Conservation (phyloP, 192 early-diverging fungal genomes). For the Phlyctochytrium arcticum region DNA sequence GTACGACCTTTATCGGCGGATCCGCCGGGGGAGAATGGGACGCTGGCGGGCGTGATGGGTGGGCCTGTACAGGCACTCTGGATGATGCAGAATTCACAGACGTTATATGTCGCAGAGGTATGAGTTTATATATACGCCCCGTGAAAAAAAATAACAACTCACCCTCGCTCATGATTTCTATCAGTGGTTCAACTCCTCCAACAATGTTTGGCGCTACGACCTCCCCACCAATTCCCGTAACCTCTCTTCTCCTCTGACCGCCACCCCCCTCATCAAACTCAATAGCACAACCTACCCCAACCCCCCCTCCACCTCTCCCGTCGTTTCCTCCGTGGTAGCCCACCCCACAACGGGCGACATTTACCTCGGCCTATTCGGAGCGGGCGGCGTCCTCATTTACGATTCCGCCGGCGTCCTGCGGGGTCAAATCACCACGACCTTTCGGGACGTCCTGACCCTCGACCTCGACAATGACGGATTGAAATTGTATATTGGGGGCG, state of each 20-base stretch:
- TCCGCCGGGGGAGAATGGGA: constrained; percentile 3
- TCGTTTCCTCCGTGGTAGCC: constrained; percentile 7
- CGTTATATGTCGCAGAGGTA: constrained; percentile 16
- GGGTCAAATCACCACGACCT: constrained; percentile 19
- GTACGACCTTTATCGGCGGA: constrained; percentile 9
- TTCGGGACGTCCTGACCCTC: constrained; percentile 15
- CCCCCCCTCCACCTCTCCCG: constrained; percentile 12
- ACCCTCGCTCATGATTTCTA: too few species aligned
- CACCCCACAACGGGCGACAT: constrained; percentile 16
- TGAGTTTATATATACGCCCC: too few species aligned
- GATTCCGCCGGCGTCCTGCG: constrained; percentile 3
- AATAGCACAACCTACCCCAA: constrained; percentile 11
- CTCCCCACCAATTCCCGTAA: not conserved
- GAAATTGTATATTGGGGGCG: constrained; percentile 9
- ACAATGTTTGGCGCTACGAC: constrained; percentile 15
- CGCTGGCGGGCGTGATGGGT: not conserved
- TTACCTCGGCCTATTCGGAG: constrained; percentile 14
- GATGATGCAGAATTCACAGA: constrained; percentile 10
- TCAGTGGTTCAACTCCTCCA: constrained; percentile 20
- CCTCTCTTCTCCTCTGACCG: not conserved
- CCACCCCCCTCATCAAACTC: constrained; percentile 3
- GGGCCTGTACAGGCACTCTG: constrained; percentile 15
- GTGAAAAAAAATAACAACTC: too few species aligned
- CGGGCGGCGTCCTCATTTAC: constrained; percentile 20
- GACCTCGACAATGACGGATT: constrained; percentile 15